phyloP scores from a whole-genome alignment of 345 rosid species.

The Rhodomyrtus tomentosa region DNA sequence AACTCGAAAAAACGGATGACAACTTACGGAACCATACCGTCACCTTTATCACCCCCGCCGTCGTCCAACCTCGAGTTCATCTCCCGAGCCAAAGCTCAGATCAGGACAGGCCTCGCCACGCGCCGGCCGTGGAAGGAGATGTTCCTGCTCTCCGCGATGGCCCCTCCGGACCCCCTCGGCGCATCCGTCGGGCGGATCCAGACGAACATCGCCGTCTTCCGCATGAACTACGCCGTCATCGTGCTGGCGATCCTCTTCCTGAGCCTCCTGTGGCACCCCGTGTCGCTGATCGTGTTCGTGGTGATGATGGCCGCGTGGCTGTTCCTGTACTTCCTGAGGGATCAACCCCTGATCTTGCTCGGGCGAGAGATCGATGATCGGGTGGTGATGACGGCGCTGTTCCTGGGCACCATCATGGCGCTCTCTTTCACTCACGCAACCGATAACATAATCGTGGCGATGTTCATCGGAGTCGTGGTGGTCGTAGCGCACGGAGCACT shows the following conservation, averaged over 20 bases:
- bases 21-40: conserved; percentile 14
- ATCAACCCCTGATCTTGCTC: conserved; percentile 23
- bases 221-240: conserved; percentile 34
- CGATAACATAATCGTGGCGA: conserved; percentile 20
- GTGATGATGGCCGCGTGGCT: conserved; percentile 36
- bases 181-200: conserved; percentile 22
- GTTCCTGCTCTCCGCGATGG: conserved; percentile 21
- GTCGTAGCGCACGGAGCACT: conserved; percentile 35
- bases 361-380: conserved; percentile 31
- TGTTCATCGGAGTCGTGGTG: conserved; percentile 25
- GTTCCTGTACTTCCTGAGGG: conserved; percentile 40
- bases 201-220: conserved; percentile 23
- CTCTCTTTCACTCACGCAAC: conserved; percentile 29
- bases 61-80: conserved; percentile 8
- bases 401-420: conserved; percentile 18
- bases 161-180: conserved; percentile 17
- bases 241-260: conserved; percentile 22
- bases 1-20: not conserved
- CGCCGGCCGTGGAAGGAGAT: conserved; percentile 53
- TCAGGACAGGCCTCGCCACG: conserved; percentile 22
- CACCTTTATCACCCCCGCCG: conserved; percentile 38
- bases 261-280: conserved; percentile 51
- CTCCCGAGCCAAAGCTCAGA: conserved; percentile 26
- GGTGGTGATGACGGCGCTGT: conserved; percentile 17
- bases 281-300: conserved; percentile 26